Percentiles rank a stretch among this genome's conserved stretches.
Conservation (phyloP, 257 asterid species). For the Solanum rostratum region DNA sequence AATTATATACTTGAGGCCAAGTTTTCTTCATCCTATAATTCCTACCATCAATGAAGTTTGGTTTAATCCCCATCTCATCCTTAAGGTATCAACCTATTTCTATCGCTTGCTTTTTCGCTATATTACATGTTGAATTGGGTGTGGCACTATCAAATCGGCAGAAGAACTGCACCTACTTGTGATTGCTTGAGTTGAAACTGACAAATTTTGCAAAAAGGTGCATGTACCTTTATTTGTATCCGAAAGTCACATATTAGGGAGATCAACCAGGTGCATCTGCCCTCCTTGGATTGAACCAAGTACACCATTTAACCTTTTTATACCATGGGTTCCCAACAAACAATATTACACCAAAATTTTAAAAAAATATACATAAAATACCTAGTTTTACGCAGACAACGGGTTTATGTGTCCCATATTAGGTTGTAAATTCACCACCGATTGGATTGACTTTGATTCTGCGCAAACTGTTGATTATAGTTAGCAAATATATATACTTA, state of each 20-base stretch:
- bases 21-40: constrained; percentile 29
- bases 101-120: background rate
- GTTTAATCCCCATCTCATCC: constrained; percentile 80
- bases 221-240: too few species aligned
- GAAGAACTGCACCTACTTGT: background rate
- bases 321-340: too few species aligned
- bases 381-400: too few species aligned
- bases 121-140: background rate
- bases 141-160: background rate
- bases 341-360: too few species aligned
- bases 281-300: too few species aligned
- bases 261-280: too few species aligned
- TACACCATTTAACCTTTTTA: too few species aligned
- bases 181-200: background rate
- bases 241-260: too few species aligned
- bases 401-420: too few species aligned
- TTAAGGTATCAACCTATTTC: constrained; percentile 40
- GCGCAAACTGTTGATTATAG: background rate
- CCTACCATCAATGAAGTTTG: constrained; percentile 63
- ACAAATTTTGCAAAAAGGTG: too few species aligned
- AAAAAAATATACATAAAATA: too few species aligned
- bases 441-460: background rate
- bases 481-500: background rate
- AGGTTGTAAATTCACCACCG: too few species aligned
- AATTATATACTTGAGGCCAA: constrained; percentile 58